phyloP scores from a whole-genome alignment of 2,329 filamentous ascomycete species.

The Fusarium neocosmosporiellum region DNA sequence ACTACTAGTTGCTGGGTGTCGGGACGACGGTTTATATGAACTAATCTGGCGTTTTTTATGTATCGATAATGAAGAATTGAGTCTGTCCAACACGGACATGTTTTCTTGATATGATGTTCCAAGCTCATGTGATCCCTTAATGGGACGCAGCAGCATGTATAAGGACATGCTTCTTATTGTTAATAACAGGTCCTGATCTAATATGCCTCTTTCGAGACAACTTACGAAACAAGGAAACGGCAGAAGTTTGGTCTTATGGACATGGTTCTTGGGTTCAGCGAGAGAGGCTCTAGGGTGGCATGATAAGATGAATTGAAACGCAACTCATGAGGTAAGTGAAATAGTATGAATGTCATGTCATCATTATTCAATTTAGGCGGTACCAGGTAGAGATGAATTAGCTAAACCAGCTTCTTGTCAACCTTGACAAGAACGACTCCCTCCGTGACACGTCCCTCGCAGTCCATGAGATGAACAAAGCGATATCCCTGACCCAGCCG shows the following conservation, averaged over 20 bases:
- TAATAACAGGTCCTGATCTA: no score
- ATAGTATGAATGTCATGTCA: slow-evolving; percentile 1
- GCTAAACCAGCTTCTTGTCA: slow-evolving; percentile 63
- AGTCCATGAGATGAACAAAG: slow-evolving; percentile 80
- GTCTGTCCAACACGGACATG: background rate
- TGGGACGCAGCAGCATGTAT: no score
- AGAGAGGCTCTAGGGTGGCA: background rate
- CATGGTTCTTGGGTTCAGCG: background rate
- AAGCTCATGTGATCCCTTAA: no score
- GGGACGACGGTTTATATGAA: background rate
- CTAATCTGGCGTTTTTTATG: background rate
- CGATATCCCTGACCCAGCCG: slow-evolving; percentile 80
- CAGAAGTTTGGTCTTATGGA: background rate
- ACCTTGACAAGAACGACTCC: slow-evolving; percentile 81
- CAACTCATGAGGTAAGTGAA: background rate
- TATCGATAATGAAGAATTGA: background rate
- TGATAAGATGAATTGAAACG: background rate
- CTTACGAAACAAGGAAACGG: background rate
- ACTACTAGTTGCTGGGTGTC: slow-evolving; percentile 32
- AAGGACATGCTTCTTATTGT: no score
- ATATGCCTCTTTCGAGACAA: no score
- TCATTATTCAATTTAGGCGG: slow-evolving; percentile 11
- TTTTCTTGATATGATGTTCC: background rate
- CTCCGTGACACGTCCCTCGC: slow-evolving; percentile 71
- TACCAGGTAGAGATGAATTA: background rate